Conservation (phyloP, 139 green algal species). For the Chlorokybus atmophyticus region DNA sequence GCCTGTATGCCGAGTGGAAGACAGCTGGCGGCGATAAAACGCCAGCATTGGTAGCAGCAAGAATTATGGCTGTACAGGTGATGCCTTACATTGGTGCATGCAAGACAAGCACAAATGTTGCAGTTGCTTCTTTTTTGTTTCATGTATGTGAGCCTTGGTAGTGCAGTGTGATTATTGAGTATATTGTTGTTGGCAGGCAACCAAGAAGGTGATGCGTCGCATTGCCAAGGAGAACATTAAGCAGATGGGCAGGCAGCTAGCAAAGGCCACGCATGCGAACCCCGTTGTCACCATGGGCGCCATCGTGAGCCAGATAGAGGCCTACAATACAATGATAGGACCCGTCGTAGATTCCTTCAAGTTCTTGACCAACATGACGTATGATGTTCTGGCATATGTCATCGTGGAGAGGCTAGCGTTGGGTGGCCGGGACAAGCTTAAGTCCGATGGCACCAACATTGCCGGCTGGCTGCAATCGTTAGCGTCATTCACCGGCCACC, state of each 20-base stretch:
- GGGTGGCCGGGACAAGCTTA: conserved; percentile 35
- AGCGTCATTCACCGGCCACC: conserved; percentile 45
- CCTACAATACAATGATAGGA: conserved; percentile 54
- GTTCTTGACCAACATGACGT: conserved; percentile 41
- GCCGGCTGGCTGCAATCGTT: conserved; percentile 59
- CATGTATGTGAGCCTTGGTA: too few species aligned
- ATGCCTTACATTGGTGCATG: too few species aligned
- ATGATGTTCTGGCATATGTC: conserved; percentile 46
- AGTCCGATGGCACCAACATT: conserved; percentile 67
- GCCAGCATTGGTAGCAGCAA: too few species aligned
- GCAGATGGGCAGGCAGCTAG: conserved; percentile 13
- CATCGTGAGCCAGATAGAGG: conserved; percentile 40
- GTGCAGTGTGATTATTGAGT: too few species aligned
- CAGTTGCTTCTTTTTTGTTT: too few species aligned
- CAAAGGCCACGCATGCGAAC: conserved; percentile 24
- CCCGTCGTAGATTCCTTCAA: conserved; percentile 54
- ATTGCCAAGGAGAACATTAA: conserved; percentile 33
- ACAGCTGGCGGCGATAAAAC: too few species aligned
- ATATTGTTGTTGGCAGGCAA: too few species aligned
- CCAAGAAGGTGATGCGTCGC: conserved; percentile 19
- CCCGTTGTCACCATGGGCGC: conserved; percentile 15
- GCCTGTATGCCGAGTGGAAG: conserved; percentile 29
- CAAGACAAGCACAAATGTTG: too few species aligned
- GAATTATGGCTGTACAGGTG: too few species aligned
- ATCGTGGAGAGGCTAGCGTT: conserved; percentile 42